phyloP scores from a whole-genome alignment of 768 basidiomycete species.

The Trametes cubensis region DNA sequence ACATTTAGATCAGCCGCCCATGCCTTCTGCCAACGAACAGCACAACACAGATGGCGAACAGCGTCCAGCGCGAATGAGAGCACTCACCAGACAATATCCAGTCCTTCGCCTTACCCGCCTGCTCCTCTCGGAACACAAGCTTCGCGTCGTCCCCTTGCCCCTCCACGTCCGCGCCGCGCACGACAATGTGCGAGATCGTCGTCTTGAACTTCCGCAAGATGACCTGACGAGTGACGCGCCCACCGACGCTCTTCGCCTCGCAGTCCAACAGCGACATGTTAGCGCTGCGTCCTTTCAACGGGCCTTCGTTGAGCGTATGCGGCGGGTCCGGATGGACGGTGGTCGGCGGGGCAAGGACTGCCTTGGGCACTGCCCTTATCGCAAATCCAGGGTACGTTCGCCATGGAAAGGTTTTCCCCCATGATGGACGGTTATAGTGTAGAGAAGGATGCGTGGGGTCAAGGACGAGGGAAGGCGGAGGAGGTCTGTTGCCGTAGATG shows the following conservation, averaged over 20 bases:
- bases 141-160: constrained; percentile 14
- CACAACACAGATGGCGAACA: not conserved
- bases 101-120: constrained; percentile 2
- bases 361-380: constrained; percentile 39
- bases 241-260: constrained; percentile 31
- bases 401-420: constrained; percentile 13
- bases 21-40: not conserved
- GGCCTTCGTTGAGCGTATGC: constrained; percentile 11
- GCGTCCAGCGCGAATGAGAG: not conserved
- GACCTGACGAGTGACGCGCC: constrained; percentile 39
- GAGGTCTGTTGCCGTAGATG: not conserved
- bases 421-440: not conserved
- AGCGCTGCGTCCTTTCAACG: constrained; percentile 20
- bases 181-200: constrained; percentile 44
- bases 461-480: constrained; percentile 1
- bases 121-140: constrained; percentile 21
- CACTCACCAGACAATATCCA: constrained; percentile 27
- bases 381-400: constrained; percentile 21
- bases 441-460: constrained; percentile 29
- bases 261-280: constrained; percentile 43
- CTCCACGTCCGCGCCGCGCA: constrained; percentile 42
- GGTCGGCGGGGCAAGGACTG: constrained; percentile 32
- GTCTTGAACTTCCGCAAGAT: constrained; percentile 42
- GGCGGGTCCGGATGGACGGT: constrained; percentile 30
- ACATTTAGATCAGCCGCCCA: not conserved